Conservation (phyloP, 1,139 yeast species). For the Kazachstania sp. region DNA sequence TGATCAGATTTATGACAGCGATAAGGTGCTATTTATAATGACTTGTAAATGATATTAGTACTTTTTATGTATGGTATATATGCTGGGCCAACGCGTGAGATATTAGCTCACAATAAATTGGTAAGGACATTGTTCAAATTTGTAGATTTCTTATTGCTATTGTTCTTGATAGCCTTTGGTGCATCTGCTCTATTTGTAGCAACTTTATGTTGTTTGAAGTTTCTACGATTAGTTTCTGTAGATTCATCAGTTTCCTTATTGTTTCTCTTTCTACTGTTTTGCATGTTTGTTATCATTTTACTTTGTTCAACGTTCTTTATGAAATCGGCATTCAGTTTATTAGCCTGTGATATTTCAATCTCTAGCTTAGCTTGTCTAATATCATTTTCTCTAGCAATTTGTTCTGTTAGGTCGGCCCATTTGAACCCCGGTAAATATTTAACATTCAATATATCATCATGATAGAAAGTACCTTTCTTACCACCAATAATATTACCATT, state of each 20-base stretch:
- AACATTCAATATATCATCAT: conserved; percentile 87
- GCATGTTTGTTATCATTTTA: conserved; percentile 67
- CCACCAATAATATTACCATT: conserved; percentile 92
- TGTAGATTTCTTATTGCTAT: conserved; percentile 12
- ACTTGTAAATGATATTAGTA: background rate
- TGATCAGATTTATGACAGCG: no score
- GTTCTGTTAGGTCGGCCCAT: conserved; percentile 92
- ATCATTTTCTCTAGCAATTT: conserved; percentile 85
- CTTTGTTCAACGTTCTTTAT: conserved; percentile 78
- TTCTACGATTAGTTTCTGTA: conserved; percentile 29
- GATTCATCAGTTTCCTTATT: conserved; percentile 19
- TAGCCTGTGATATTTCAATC: conserved; percentile 83
- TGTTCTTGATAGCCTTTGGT: conserved; percentile 37
- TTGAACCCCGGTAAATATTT: conserved; percentile 87
- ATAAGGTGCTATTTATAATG: background rate
- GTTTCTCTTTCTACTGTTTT: conserved; percentile 33
- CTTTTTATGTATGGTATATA: background rate
- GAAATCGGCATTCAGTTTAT: conserved; percentile 74
- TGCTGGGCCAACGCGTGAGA: background rate
- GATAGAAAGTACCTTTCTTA: conserved; percentile 81
- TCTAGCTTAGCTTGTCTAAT: conserved; percentile 79
- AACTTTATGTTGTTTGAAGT: conserved; percentile 56
- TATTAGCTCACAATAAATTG: conserved; percentile 30
- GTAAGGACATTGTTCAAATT: conserved; percentile 37
- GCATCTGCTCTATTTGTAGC: conserved; percentile 62